Evolutionary conservation across 257 asterid genomes (phyloP), one percentile per base, ranked within the genome.

Genomic region (Dorcoceras hygrometricum): DNA sequence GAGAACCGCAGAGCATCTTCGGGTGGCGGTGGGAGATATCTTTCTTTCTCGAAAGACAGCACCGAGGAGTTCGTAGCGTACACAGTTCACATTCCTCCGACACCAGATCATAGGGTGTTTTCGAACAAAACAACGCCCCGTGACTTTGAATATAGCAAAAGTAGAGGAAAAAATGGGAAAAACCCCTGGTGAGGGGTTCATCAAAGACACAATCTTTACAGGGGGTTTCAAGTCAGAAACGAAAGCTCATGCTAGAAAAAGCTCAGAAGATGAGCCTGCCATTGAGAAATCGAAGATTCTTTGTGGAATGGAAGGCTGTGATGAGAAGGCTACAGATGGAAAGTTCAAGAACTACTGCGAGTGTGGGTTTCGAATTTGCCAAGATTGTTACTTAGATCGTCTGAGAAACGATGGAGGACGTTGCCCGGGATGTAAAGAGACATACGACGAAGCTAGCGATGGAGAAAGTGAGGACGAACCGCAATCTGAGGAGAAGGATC

Each of bases 371-470:
- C 75, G 74, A 22, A 84, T 92, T 48, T 92, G 98, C 53, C 22
- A 56, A 23, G 97, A 89, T 27, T 92, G 98, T 76, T 88, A 83
- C 50, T 57, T 66, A 11, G 98, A 92, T 32, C 77, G 96, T 26
- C 34, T 84, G 9, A 84, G 71, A 20, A 79, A 76, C 18, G 86
- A 80, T 6, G 80, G 71, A 9, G 95, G 97, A 4, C 26, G 57
- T 34, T 92, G 98, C 29, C 96, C 95, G 2, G 98, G 98, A 10
- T 92, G 98, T 63, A 92, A 92, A 50, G 98, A 92, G 72, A 78
- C 73, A 11, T 82, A 78, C n/a, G 84, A 68, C 57, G 89, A 89
- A 0, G 53, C 69, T 3, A 77, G 73, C 29, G 90, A 71, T 19
- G 85, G 76, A 5, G 89, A 84, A 16, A 71, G 75, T 24, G 84